phyloP scores from a whole-genome alignment of 2,329 filamentous ascomycete genomes.

The Niveomyces coronatus region DNA sequence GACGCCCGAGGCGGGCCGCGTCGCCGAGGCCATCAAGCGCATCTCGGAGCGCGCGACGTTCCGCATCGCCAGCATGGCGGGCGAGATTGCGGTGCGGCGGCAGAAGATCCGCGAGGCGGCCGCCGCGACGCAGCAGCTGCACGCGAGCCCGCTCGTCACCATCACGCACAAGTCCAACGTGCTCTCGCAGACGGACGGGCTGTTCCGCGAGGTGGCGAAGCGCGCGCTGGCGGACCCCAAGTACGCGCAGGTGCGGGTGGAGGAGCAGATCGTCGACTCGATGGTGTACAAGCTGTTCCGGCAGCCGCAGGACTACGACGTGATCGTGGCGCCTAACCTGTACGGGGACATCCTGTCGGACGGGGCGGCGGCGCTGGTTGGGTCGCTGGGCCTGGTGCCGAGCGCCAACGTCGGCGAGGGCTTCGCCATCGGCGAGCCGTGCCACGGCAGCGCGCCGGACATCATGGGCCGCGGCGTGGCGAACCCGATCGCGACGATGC shows the following conservation, averaged over 20 bases:
- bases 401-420: constrained; percentile 89
- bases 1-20: constrained; percentile 58
- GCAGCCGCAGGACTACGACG: constrained; percentile 89
- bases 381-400: constrained; percentile 83
- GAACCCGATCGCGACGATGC: constrained; percentile 90
- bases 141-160: constrained; percentile 67
- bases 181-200: constrained; percentile 86
- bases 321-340: constrained; percentile 94
- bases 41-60: constrained; percentile 78
- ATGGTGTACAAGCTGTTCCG: constrained; percentile 99
- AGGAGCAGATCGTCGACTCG: constrained; percentile 97
- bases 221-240: constrained; percentile 55
- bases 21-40: constrained; percentile 95
- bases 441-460: constrained; percentile 91
- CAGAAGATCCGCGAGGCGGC: constrained; percentile 64
- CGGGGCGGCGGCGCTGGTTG: constrained; percentile 87
- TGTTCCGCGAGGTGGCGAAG: constrained; percentile 77
- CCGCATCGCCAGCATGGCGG: constrained; percentile 86
- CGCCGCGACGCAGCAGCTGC: constrained; percentile 41
- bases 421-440: constrained; percentile 96
- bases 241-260: constrained; percentile 58
- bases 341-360: constrained; percentile 97
- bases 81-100: constrained; percentile 82
- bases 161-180: constrained; percentile 99
- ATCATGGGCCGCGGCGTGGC: constrained; percentile 84